phyloP scores from a whole-genome alignment of 2,329 filamentous ascomycete genomes.

The Raffaelea ambrosiae region DNA sequence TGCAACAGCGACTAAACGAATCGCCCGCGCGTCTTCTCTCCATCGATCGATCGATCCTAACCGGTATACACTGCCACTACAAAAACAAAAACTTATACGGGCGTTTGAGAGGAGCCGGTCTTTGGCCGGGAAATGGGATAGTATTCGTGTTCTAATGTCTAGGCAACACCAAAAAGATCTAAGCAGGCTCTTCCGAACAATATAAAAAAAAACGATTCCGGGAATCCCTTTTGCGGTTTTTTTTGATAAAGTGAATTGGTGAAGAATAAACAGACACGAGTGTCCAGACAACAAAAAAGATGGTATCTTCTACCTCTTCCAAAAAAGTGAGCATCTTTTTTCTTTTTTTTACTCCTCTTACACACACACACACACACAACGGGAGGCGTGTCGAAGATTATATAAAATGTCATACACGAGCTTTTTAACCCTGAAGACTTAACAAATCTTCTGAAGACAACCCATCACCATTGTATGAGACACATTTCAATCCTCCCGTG shows the following conservation, averaged over 20 bases:
- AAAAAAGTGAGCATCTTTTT: slow-evolving; percentile 35
- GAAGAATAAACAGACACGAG: too few species aligned
- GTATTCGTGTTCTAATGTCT: too few species aligned
- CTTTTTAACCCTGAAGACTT: slow-evolving; percentile 60
- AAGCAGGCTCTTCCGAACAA: too few species aligned
- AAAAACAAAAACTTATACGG: too few species aligned
- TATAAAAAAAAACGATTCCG: too few species aligned
- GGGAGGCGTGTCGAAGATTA: slow-evolving; percentile 42
- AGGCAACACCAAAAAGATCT: too few species aligned
- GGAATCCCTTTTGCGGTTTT: too few species aligned
- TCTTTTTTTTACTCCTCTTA: slow-evolving; percentile 8
- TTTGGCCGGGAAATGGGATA: too few species aligned
- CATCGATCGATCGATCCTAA: slow-evolving; percentile 6
- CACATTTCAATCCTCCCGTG: slow-evolving; percentile 14
- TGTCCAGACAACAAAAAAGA: too few species aligned
- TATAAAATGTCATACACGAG: slow-evolving; percentile 43
- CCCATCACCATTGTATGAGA: slow-evolving; percentile 53
- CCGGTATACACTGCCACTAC: too few species aligned
- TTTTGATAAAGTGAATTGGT: too few species aligned
- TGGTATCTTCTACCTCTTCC: neutral
- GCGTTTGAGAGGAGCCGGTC: too few species aligned
- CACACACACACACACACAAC: neutral
- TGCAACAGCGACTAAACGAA: slow-evolving; percentile 11
- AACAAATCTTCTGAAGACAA: slow-evolving; percentile 44
- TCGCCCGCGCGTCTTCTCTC: neutral